phyloP scores from a whole-genome alignment of 352 stramenopile species.

The Phytophthora quininea region DNA sequence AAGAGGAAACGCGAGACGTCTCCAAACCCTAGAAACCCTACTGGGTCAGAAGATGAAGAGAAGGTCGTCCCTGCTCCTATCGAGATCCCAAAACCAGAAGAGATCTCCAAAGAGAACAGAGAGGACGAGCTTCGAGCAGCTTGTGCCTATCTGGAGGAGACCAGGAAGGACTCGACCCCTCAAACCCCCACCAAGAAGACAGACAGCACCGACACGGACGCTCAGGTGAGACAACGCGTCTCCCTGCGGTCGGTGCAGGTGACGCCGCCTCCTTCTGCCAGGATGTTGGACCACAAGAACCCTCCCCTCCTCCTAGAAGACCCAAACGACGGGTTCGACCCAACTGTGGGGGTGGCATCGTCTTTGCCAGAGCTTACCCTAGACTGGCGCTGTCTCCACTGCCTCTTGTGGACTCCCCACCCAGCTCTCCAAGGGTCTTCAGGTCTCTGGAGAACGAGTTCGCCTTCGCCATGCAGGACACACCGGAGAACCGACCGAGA shows the following conservation, averaged over 20 bases:
- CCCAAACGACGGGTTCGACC: constrained; percentile 27
- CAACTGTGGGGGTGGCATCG: constrained; percentile 27
- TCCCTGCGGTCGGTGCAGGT: constrained; percentile 52
- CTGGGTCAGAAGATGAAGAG: constrained; percentile 24
- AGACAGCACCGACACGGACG: constrained; percentile 25
- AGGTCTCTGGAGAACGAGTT: constrained; percentile 73
- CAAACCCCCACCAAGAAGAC: constrained; percentile 27
- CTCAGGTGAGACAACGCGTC: constrained; percentile 17
- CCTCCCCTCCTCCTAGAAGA: constrained; percentile 60
- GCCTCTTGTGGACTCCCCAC: constrained; percentile 37
- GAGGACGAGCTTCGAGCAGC: constrained; percentile 34
- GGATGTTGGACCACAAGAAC: constrained; percentile 73
- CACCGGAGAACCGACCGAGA: constrained; percentile 46
- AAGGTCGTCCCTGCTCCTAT: constrained; percentile 31
- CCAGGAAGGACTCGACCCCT: constrained; percentile 9
- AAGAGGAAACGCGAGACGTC: constrained; percentile 11
- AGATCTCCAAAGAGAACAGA: constrained; percentile 31
- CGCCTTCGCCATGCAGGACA: constrained; percentile 61
- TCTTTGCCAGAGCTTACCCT: constrained; percentile 39
- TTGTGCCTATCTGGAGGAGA: constrained; percentile 27
- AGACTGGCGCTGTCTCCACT: constrained; percentile 38
- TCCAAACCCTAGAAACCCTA: too few species aligned
- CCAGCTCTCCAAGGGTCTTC: constrained; percentile 50
- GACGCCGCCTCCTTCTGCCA: constrained; percentile 64
- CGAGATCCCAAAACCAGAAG: constrained; percentile 28